Conservation (phyloP, 1,284 basidiomycete species). For the Tetrapyrgos nigripes region DNA sequence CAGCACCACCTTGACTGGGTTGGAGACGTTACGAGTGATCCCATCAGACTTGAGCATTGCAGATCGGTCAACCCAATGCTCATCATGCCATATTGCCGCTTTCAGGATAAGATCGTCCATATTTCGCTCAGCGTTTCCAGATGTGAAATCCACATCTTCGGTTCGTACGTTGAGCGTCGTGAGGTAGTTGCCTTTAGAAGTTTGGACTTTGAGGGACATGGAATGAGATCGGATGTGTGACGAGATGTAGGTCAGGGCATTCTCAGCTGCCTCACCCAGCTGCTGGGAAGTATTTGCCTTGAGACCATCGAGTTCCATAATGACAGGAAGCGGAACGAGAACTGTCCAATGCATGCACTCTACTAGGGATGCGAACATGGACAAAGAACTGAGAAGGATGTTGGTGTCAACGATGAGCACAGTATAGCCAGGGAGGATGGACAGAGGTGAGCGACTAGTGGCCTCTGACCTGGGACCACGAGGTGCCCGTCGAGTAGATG, state of each 20-base stretch:
- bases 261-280: constrained; percentile 75
- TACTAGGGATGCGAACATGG: constrained; percentile 76
- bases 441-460: constrained; percentile 47
- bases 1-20: constrained; percentile 83
- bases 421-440: constrained; percentile 86
- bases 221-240: constrained; percentile 79
- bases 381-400: constrained; percentile 84
- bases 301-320: constrained; percentile 96
- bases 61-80: constrained; percentile 91
- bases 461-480: constrained; percentile 32
- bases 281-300: constrained; percentile 64
- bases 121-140: constrained; percentile 67
- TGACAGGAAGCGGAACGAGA: constrained; percentile 90
- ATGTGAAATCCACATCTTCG: constrained; percentile 83
- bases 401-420: constrained; percentile 95
- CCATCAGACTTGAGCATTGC: constrained; percentile 60
- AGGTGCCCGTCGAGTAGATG: constrained; percentile 42
- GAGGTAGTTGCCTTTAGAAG: constrained; percentile 94
- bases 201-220: constrained; percentile 90
- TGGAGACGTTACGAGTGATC: constrained; percentile 41
- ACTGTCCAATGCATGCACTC: constrained; percentile 88
- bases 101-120: constrained; percentile 97
- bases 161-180: constrained; percentile 83
- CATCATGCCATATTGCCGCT: constrained; percentile 90
- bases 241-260: constrained; percentile 79